Evolutionary conservation across 257 asterid genomes (phyloP), one percentile per base, ranked within the genome.

Genomic region (Rauvolfia tetraphylla): DNA sequence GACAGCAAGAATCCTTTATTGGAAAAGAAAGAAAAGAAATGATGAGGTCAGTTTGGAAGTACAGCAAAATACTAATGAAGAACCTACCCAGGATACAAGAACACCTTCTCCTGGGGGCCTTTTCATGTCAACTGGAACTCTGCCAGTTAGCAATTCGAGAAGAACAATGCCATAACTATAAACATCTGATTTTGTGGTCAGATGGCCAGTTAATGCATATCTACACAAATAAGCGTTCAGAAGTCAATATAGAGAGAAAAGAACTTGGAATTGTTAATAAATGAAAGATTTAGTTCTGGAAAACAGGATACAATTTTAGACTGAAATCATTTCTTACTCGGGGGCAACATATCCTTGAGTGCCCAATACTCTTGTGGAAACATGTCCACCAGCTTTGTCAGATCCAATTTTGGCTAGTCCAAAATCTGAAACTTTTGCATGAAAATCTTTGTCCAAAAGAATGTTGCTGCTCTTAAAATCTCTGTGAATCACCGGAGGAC

Each of bases 301-400:
- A 79, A 70, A 68, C 25, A 34, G 63, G 42, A 66, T 14, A 51
- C 11, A 34, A 56, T 42, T 0, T 34, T 6, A 53, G 0, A 10
- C 10, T 22, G 41, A 46, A 56, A 61, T 25, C 15, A 38, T 56
- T 56, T 46, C 89, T 79, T 88, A 92, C 97, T 94, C 98, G 0
- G 98, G 98, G 75, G 98, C 98, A 71, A 94, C 97, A 73, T 94
- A 94, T 78, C 98, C 98, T 75, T 94, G 98, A 38, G 98, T 92
- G 56, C 98, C 98, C 87, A 94, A 82, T 39, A 94, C 97, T 18
- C 98, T 85, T 0, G 98, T 94, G 5, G 98, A 92, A 75, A 94
- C 96, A 78, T 93, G 98, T 0, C 96, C 97, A 1, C 97, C 96
- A 41, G 92, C 97, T 87, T 85, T 94, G 80, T 92, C 97, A 25